A percentile compares a stretch with the other conserved stretches of the same genome.
Conservation (phyloP, 768 basidiomycete species). For the Coprinopsis cinerea region DNA sequence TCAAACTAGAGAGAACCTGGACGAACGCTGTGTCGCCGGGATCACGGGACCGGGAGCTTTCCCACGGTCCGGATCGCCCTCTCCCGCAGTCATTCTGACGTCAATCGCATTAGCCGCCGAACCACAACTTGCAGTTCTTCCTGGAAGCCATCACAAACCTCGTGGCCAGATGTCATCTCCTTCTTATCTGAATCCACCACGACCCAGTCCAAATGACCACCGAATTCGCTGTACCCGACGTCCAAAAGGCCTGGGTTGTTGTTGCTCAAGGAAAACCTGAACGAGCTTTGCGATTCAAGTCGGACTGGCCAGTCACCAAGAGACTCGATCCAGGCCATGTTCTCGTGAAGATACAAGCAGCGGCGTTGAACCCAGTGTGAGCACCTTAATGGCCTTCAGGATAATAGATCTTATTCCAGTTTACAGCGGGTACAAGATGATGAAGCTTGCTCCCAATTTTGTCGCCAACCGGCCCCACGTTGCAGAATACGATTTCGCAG, state of each 20-base stretch:
- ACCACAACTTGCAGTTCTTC: no score
- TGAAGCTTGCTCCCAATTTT: slow-evolving; percentile 42
- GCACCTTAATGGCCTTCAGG: slow-evolving; percentile 14
- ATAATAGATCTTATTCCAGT: background rate
- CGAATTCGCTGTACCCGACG: slow-evolving; percentile 20
- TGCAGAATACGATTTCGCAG: slow-evolving; percentile 59
- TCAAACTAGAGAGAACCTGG: background rate
- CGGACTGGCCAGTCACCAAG: slow-evolving; percentile 34
- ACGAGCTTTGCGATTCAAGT: slow-evolving; percentile 26
- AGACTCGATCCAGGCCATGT: slow-evolving; percentile 27
- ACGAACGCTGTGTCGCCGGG: slow-evolving; percentile 5
- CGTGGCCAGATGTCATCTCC: no score
- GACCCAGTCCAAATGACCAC: background rate
- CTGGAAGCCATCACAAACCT: no score
- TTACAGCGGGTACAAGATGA: slow-evolving; percentile 53
- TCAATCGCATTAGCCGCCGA: no score
- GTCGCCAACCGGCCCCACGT: slow-evolving; percentile 43
- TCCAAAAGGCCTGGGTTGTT: slow-evolving; percentile 36
- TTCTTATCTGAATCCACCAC: no score
- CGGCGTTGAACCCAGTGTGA: slow-evolving; percentile 66
- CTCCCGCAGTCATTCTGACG: no score
- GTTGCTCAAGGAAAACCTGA: slow-evolving; percentile 26
- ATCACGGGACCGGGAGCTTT: slow-evolving; percentile 16
- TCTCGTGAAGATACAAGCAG: slow-evolving; percentile 31
- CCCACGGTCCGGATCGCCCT: background rate